Evolutionary conservation across 441 rosid species (phyloP).

Genomic region (Gossypium davidsonii): DNA sequence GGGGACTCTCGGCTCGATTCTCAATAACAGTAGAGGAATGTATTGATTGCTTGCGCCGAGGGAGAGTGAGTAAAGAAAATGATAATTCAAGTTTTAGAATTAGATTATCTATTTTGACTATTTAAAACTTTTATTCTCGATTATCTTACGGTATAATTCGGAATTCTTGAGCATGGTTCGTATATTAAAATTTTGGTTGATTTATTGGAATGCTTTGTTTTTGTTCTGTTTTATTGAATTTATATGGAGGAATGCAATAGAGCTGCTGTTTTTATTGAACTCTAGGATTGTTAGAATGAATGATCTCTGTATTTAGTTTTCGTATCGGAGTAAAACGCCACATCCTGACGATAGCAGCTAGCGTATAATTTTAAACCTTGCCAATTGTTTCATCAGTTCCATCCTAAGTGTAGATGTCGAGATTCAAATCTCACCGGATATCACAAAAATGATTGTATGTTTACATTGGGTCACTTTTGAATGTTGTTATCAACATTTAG

Average conservation of each 20-base stretch:
- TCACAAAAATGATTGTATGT: no score
- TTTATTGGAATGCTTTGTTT: neutral
- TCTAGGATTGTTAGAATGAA: neutral
- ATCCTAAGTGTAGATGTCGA: no score
- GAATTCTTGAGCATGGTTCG: neutral
- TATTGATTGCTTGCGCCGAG: neutral
- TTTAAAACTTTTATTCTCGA: neutral
- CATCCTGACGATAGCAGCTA: no score
- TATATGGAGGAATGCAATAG: neutral
- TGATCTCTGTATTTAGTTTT: neutral
- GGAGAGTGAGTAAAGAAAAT: neutral
- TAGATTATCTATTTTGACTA: neutral
- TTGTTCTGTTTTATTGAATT: neutral
- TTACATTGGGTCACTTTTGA: no score
- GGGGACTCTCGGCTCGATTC: conserved; percentile 66
- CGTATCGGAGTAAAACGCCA: neutral
- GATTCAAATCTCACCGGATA: no score
- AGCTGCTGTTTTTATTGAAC: neutral
- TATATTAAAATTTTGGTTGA: neutral
- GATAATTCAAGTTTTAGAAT: neutral
- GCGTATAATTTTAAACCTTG: no score
- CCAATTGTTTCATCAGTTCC: no score
- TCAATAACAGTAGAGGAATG: conserved; percentile 36
- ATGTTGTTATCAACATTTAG: no score
- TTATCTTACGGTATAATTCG: neutral